Evolutionary conservation across 139 green algal genomes (phyloP).

Genomic region (Ettlia oleoabundans): DNA sequence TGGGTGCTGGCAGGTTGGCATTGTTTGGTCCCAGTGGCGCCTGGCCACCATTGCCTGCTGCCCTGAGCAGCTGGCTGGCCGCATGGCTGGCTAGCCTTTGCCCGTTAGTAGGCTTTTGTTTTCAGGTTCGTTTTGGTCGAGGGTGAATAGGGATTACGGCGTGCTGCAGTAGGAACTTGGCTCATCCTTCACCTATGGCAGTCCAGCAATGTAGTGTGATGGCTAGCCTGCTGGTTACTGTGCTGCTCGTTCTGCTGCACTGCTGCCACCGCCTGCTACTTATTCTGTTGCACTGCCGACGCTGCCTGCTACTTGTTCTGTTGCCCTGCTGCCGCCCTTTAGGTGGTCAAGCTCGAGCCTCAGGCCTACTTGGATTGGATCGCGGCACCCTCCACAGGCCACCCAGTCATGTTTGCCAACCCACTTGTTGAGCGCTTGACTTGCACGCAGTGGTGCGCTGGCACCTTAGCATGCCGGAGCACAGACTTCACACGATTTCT

Average conservation of each 20-base stretch:
- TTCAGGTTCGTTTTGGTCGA: too few relatives aligned
- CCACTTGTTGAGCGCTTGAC: conserved; percentile 17
- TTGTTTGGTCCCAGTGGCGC: too few relatives aligned
- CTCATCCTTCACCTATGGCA: too few relatives aligned
- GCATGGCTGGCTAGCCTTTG: too few relatives aligned
- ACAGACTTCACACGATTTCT: too few relatives aligned
- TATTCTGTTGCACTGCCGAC: not conserved
- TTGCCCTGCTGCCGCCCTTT: not conserved
- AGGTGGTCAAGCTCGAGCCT: conserved; percentile 31
- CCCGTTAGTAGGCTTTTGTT: too few relatives aligned
- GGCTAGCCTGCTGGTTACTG: too few relatives aligned
- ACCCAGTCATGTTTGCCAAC: conserved; percentile 31
- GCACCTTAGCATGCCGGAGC: too few relatives aligned
- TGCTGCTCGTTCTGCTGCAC: too few relatives aligned
- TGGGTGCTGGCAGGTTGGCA: not conserved
- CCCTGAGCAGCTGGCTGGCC: not conserved
- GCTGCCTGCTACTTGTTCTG: not conserved
- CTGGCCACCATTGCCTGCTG: too few relatives aligned
- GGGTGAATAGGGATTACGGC: too few relatives aligned
- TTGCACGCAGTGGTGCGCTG: conserved; percentile 29
- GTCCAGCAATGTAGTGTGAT: too few relatives aligned
- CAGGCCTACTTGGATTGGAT: conserved; percentile 17
- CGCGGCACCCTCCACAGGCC: conserved; percentile 28
- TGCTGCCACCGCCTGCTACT: not conserved
- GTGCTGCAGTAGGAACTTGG: not conserved